phyloP scores from a whole-genome alignment of 768 basidiomycete species.

The Collybia nuda region DNA sequence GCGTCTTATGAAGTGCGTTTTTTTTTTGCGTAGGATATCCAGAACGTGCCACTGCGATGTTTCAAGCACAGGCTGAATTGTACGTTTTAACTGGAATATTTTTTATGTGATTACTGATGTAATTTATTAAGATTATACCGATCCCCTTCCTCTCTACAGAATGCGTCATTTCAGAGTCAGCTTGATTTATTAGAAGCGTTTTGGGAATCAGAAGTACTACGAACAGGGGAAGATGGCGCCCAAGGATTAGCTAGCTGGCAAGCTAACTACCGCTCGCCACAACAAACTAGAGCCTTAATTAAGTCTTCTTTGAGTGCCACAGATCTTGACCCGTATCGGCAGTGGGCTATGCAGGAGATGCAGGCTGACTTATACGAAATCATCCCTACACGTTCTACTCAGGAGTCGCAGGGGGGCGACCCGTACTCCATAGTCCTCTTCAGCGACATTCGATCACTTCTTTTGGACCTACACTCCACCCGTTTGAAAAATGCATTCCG shows the following conservation, averaged over 20 bases:
- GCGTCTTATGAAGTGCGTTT: constrained; percentile 9
- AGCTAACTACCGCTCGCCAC: constrained; percentile 38
- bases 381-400: constrained; percentile 55
- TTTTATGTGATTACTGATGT: background rate
- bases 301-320: constrained; percentile 6
- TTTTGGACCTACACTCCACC: constrained; percentile 46
- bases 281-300: constrained; percentile 6
- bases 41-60: constrained; percentile 74
- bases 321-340: constrained; percentile 61
- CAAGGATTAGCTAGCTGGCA: constrained; percentile 72
- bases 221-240: constrained; percentile 67
- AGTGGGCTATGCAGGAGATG: constrained; percentile 65
- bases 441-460: constrained; percentile 61
- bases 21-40: constrained; percentile 52
- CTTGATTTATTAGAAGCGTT: constrained; percentile 71
- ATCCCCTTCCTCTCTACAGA: constrained; percentile 44
- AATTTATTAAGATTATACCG: constrained; percentile 51
- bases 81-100: constrained; percentile 30
- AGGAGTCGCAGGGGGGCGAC: constrained; percentile 46
- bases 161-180: constrained; percentile 42
- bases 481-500: constrained; percentile 59
- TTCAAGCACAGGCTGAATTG: constrained; percentile 86
- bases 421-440: constrained; percentile 76
- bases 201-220: constrained; percentile 82
- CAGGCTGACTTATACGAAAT: constrained; percentile 39